Conservation (phyloP, 768 basidiomycete species). For the Crassisporium funariophilum region DNA sequence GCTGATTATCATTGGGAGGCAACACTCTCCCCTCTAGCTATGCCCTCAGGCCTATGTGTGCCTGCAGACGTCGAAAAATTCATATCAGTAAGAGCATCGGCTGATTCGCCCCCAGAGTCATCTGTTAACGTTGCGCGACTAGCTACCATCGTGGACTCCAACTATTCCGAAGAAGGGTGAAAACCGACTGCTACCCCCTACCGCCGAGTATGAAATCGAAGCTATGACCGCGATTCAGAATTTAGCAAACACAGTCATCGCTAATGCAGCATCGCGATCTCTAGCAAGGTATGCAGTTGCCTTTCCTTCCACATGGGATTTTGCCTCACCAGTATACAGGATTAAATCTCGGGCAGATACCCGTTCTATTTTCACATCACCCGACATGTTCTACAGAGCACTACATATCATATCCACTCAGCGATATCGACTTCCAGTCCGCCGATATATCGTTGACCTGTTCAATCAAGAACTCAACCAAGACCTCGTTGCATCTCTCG, state of each 20-base stretch:
- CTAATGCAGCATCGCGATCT: slow-evolving; percentile 90
- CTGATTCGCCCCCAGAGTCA: too few species aligned
- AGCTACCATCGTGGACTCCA: slow-evolving; percentile 75
- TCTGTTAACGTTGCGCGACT: too few species aligned
- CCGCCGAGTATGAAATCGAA: slow-evolving; percentile 73
- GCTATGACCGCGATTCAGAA: slow-evolving; percentile 91
- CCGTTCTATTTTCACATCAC: slow-evolving; percentile 73
- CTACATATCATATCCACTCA: slow-evolving; percentile 87
- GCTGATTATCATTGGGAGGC: slow-evolving; percentile 95
- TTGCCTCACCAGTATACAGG: slow-evolving; percentile 36
- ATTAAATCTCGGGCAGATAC: slow-evolving; percentile 81
- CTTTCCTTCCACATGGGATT: background rate
- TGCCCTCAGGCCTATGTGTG: slow-evolving; percentile 89
- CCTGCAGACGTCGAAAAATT: slow-evolving; percentile 85
- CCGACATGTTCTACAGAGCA: slow-evolving; percentile 80
- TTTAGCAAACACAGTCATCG: slow-evolving; percentile 93
- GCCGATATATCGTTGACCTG: slow-evolving; percentile 89
- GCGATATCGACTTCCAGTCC: slow-evolving; percentile 88
- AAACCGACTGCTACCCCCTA: slow-evolving; percentile 62
- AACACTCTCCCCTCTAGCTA: slow-evolving; percentile 80
- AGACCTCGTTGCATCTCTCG: slow-evolving; percentile 57
- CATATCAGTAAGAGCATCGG: slow-evolving; percentile 75
- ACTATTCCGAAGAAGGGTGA: slow-evolving; percentile 38
- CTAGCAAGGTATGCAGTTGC: slow-evolving; percentile 71
- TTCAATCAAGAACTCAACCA: slow-evolving; percentile 83